phyloP scores from a whole-genome alignment of 306 rosid species.

The Ammopiptanthus mongolicus region DNA sequence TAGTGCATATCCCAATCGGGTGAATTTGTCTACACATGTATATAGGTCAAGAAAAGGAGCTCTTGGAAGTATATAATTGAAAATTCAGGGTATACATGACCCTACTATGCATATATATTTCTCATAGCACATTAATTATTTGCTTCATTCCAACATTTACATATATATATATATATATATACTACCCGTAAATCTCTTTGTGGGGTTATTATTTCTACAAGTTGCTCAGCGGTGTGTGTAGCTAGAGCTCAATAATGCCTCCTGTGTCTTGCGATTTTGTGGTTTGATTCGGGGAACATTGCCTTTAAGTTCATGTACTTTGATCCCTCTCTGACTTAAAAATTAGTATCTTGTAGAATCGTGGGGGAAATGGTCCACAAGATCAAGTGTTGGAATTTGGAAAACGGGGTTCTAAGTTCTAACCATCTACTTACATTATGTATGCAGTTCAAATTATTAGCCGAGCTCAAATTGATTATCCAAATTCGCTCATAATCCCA shows the following conservation, averaged over 20 bases:
- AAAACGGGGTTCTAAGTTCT: no score
- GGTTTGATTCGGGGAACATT: conserved; percentile 28
- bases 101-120: not conserved
- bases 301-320: conserved; percentile 29
- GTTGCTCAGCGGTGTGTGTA: not conserved
- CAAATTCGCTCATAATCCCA: not conserved
- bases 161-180: no score
- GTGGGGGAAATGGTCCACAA: conserved; percentile 19
- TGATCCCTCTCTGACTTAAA: conserved; percentile 8
- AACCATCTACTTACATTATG: no score
- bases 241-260: not conserved
- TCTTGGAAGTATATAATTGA: conserved; percentile 3
- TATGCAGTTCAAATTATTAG: conserved; percentile 6
- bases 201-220: not conserved
- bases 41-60: conserved; percentile 21
- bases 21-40: not conserved
- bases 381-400: not conserved
- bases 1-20: conserved; percentile 27
- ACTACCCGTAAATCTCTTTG: not conserved
- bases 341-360: not conserved
- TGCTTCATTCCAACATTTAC: not conserved
- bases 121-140: not conserved
- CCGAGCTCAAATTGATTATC: not conserved
- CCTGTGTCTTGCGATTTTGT: conserved; percentile 3
- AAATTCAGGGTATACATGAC: not conserved